Evolutionary conservation across 179 eudicot genomes (phyloP).

Genomic region (Pouteria campechiana): DNA sequence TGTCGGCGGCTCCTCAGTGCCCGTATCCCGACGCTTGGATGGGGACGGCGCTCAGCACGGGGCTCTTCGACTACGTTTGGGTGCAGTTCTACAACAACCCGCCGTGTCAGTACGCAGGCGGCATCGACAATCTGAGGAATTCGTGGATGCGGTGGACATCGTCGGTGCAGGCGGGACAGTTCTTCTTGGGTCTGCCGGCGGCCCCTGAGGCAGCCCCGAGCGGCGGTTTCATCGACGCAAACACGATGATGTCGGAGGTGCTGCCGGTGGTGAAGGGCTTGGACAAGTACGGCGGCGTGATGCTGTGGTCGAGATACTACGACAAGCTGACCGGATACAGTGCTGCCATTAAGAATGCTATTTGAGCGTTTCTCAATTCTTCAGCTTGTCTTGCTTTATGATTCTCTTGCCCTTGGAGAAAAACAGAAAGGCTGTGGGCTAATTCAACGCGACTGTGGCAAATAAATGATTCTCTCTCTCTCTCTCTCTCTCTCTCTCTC

Average conservation of each 20-base stretch:
- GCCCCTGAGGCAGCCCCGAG: constrained; percentile 59
- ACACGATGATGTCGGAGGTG: not conserved
- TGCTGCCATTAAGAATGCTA: constrained; percentile 4
- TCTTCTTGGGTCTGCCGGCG: constrained; percentile 81
- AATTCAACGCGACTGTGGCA: too few species aligned
- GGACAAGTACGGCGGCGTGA: constrained; percentile 1
- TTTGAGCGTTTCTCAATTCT: too few species aligned
- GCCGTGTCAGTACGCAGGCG: constrained; percentile 29
- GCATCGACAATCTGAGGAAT: constrained; percentile 7
- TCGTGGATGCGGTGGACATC: constrained; percentile 37
- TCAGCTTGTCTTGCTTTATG: too few species aligned
- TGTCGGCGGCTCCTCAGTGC: constrained; percentile 52
- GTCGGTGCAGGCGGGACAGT: constrained; percentile 14
- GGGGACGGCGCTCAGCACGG: constrained; percentile 20
- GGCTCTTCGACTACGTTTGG: constrained; percentile 42
- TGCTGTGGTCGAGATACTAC: constrained; percentile 2
- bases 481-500: too few species aligned
- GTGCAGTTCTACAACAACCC: constrained; percentile 51
- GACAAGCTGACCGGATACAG: constrained; percentile 5
- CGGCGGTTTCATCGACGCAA: constrained; percentile 11
- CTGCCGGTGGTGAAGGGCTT: not conserved
- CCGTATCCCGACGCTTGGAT: constrained; percentile 24
- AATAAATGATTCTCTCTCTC: too few species aligned
- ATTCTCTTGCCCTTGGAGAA: too few species aligned
- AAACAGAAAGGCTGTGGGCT: too few species aligned